Conservation (phyloP, 768 basidiomycete genomes). For the Naematelia aurantialba region DNA sequence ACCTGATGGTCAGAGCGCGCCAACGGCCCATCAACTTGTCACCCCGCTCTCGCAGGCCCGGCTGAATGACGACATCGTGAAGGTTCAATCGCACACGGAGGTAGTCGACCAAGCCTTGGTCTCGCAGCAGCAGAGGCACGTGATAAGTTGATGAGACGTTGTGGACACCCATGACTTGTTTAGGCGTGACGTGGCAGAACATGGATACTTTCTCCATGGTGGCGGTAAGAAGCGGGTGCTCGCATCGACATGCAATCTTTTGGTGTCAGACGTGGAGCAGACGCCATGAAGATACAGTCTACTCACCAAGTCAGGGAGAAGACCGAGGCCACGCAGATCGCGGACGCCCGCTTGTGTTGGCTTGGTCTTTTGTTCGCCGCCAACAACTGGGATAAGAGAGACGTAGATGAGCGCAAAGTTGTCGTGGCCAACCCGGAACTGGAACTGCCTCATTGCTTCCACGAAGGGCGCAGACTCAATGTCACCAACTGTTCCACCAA, state of each 20-base stretch:
- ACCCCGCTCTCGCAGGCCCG: constrained; percentile 63
- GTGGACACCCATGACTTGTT: constrained; percentile 87
- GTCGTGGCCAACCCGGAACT: constrained; percentile 92
- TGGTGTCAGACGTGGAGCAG: background rate
- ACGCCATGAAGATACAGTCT: background rate
- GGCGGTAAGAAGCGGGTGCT: constrained; percentile 71
- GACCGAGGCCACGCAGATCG: constrained; percentile 82
- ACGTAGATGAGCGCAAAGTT: constrained; percentile 98
- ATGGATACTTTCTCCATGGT: constrained; percentile 97
- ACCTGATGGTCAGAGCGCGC: constrained; percentile 80
- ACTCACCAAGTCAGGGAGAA: constrained; percentile 84
- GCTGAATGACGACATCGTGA: constrained; percentile 56
- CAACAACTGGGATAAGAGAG: constrained; percentile 96
- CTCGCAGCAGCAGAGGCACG: constrained; percentile 83
- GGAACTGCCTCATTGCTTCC: constrained; percentile 99
- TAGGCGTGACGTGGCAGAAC: constrained; percentile 92
- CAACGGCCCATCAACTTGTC: constrained; percentile 66
- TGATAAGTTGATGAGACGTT: constrained; percentile 96
- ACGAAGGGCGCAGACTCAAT: constrained; percentile 98
- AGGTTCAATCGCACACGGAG: constrained; percentile 79
- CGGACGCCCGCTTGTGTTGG: constrained; percentile 97
- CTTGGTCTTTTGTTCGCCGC: constrained; percentile 98
- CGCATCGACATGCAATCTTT: constrained; percentile 89
- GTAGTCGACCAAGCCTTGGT: constrained; percentile 86
- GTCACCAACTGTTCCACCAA: constrained; percentile 96